phyloP scores from a whole-genome alignment of 805 yeast species.

The Kazachstania martiniae region DNA sequence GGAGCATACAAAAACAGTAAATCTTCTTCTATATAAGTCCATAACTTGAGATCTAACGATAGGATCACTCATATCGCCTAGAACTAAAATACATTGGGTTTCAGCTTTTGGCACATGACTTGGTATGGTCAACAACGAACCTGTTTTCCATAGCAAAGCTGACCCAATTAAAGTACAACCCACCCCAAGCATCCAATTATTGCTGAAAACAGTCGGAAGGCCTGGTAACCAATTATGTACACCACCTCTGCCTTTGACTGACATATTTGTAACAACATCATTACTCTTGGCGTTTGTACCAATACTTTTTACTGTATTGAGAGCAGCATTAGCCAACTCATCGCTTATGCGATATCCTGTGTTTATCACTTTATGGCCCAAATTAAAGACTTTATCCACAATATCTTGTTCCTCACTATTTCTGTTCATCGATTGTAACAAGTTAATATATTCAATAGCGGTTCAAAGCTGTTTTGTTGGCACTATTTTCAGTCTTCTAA shows the following conservation, averaged over 20 bases:
- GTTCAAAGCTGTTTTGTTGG: no score
- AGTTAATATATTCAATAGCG: no score
- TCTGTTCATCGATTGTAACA: no score
- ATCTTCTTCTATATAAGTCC: conserved; percentile 27
- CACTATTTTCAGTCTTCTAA: no score
- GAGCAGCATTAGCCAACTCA: conserved; percentile 6
- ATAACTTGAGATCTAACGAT: conserved; percentile 26
- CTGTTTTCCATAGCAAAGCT: conserved; percentile 8
- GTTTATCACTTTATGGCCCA: conserved; percentile 8
- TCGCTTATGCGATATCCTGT: conserved; percentile 7
- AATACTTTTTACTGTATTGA: conserved; percentile 3
- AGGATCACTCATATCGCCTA: conserved; percentile 29
- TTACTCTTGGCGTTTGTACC: no score
- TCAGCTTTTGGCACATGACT: conserved; percentile 11
- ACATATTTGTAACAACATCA: no score
- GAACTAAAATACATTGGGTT: conserved; percentile 15
- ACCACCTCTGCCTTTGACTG: no score
- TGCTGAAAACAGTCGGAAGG: not conserved
- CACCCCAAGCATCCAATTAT: conserved; percentile 9
- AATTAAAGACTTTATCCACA: conserved; percentile 18
- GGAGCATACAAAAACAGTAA: conserved; percentile 25
- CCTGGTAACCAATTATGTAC: no score
- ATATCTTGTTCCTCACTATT: conserved; percentile 10
- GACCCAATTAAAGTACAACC: conserved; percentile 11
- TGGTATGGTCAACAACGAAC: conserved; percentile 7